Evolutionary conservation across 306 rosid species (phyloP), one percentile per base, ranked within the genome.

Genomic region (Inga oerstediana): DNA sequence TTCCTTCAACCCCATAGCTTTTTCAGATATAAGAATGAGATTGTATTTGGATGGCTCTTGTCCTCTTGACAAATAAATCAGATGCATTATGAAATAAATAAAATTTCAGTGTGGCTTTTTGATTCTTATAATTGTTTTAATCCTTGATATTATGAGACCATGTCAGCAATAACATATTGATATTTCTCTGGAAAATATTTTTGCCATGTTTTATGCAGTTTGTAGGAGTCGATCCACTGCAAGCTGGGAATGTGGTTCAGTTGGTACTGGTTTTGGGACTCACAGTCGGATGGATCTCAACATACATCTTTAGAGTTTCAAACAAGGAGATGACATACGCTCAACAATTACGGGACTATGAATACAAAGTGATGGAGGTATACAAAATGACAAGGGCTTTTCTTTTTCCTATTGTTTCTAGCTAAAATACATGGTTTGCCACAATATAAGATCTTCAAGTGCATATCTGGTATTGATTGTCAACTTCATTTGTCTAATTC

Each of bases 311-410:
- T 51, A 87, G 99, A 88, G 99, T 96, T 88, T 92, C 97, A 82
- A 96, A 94, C 86, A 94, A 96, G 91, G 98, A 96, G 86, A 96
- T 96, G 99, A 96, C 99, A 59, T 94, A 96, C 81, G 98, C 97
- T 59, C 96, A 93, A 70, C 99, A 96, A 85, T 80, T 96, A 78
- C 98, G 97, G 49, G 97, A 94, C 88, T 96, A 96, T 22, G 99
- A 96, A 87, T 85, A 70, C 74, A 86, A 94, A 94, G 99, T 96
- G 86, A 96, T 96, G 97, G 89, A 96, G 99, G 99, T 96, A 87
- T 34, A 19, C 32, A 61, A 44, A 77, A 27, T 69, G 15, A 74
- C 46, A 74, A 49, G 30, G 44, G 39, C 39, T 54, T 71, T 64
- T 76, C 52, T 44, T 78, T 59, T 52, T 64, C 75, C 81, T 81